Base-by-base conservation (phyloP, 306 rosid genomes). In the Potentilla sterilis region DNA sequence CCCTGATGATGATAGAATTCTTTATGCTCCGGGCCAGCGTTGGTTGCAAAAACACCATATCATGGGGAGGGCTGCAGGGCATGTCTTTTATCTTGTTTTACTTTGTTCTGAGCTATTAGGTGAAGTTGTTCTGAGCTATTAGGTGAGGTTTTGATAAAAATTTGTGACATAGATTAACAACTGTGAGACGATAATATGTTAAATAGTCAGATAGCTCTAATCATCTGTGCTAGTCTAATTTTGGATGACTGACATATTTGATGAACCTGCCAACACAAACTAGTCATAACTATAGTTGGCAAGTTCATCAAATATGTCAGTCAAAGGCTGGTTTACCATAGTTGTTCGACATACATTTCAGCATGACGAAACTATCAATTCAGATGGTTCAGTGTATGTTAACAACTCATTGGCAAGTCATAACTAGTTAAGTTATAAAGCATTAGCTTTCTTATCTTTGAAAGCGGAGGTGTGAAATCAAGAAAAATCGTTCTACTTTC, bases 1-100 rank as follows among this genome's bases (percentile, higher is more conserved):
- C 52, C 0, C 0, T 0, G 4, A 1, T 0, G 98, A 93, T 67
- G 98, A 93, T 79, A 87, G 79, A 72, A 16, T 19, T 18, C 75
- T 93, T 63, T 91, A 91, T 79, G 89, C 91, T 51, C 80, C 44
- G 7, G 84, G 88, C 70, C 98, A 91, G 83, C 67, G 64, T 47
- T 89, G 96, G 97, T 51, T 91, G 84, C 85, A 87, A 62, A 72
- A 69, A 24, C 89, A 87, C 49, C 94, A 93, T 83, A 79, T 89
- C 24, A 83, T 89, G 81, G 97, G 94, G 64, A 87, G 88, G 86
- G 98, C 89, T 54, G 84, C 82, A 0, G 96, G 96, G 98, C 88
- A 87, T 80, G 38, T 55, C 22, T 5, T 44, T 61, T 28, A 5
- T 62, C 24, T 16, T 44, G 21, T 32, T 74, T 19, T 44, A 7